Base-by-base conservation (phyloP, 2,329 filamentous ascomycete species). In the Ciborinia camelliae region DNA sequence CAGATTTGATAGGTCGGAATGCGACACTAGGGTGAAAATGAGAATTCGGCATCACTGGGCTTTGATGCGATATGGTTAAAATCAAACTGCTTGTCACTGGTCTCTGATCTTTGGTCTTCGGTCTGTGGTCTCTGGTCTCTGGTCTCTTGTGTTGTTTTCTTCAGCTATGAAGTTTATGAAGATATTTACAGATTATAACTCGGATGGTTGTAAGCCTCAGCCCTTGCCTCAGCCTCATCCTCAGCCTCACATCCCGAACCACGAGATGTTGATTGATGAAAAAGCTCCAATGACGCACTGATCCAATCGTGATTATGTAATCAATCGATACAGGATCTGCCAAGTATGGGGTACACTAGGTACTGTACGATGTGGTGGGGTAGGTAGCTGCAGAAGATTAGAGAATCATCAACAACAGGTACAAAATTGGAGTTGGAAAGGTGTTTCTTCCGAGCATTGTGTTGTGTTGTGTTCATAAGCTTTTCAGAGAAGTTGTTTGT, bases 1-100 rank as follows among this genome's bases (percentile, higher is more conserved):
- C 69, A 39, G 68, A 67, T 35, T 66, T 67, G 23, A 73, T 71
- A 18, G 71, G 71, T 35, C 26, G 39, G 7, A 62, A 35, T 26
- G 63, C 47, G 48, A 65, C 12, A 43, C 32, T 41, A 5, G 58
- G 57, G 20, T 65, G 23, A 23, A 65, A 37, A 48, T 32, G 47
- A 47, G 63, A 41, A 48, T 37, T 48, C 15, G 58, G 41, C 57
- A 65, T 65, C 50, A 53, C 20, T 23, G n/a, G n/a, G n/a, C 5
- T 37, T 52, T 52, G 50, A 52, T 35, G 18, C 26, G 28, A 28
- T 18, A 28, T 30, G 20, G 14, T 41, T 23, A 20, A 28, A 20
- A 32, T n/a, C 7, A 23, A 10, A n/a, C 1, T 32, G 51, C n/a
- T 37, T 30, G 10, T n/a, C 7, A 32, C 30, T 15, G 20, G 43